These are phyloP conservation scores for Achlya hypogyna DNA, from an alignment of 352 stramenopile species.

Conservation along the genomic window DNA sequence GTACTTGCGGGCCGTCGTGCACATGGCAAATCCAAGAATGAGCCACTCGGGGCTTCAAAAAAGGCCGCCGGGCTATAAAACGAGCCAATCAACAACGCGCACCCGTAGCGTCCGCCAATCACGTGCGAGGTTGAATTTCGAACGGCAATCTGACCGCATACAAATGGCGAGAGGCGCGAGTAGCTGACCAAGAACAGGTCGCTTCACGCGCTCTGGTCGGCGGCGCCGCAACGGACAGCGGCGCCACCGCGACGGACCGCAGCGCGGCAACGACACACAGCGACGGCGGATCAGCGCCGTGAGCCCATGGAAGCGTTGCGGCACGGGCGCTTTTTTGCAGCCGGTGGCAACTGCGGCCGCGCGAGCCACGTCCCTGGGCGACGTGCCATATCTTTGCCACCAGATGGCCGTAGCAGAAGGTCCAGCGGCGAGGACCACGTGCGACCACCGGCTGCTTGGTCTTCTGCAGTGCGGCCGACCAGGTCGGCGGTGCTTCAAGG, in stretches of 20 bases:
- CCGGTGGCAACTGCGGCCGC: not conserved
- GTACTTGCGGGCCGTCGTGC: not conserved
- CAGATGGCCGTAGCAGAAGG: not conserved
- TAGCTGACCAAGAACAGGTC: not conserved
- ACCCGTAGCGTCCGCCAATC: not conserved
- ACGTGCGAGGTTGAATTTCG: not conserved
- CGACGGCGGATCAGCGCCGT: too few relatives aligned
- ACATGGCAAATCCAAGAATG: constrained; percentile 9
- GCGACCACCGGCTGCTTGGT: too few relatives aligned
- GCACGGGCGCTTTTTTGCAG: not conserved
- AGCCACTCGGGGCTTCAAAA: not conserved
- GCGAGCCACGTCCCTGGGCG: not conserved
- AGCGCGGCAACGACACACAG: too few relatives aligned
- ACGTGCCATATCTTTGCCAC: not conserved
- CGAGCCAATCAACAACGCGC: not conserved
- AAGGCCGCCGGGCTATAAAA: constrained; percentile 9
- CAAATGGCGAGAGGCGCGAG: not conserved
- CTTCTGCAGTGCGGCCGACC: too few relatives aligned
- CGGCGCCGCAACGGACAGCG: too few relatives aligned
- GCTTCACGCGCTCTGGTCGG: not conserved
- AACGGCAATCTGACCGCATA: not conserved
- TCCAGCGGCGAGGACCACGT: not conserved
- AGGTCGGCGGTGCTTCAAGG: too few relatives aligned
- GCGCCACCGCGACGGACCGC: too few relatives aligned
- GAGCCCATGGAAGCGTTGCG: constrained; percentile 3